Evolutionary conservation across 352 stramenopile species (phyloP), one percentile per base, ranked within the genome.

Genomic region (Phytophthora uliginosa): DNA sequence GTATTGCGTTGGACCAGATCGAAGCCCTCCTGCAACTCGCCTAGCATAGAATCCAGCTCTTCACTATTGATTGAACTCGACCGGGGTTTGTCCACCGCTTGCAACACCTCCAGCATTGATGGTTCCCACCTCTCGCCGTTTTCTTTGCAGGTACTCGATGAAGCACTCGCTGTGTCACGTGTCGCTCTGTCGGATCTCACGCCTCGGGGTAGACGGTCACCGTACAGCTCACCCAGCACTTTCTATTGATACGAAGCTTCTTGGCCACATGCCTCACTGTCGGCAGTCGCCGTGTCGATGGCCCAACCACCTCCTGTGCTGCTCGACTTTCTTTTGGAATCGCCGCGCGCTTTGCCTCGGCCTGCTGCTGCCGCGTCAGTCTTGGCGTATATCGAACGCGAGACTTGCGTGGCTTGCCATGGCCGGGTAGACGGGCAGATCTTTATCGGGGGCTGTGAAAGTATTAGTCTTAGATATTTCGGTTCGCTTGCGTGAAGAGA

Each of bases 191-290:
- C 26, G 26, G 26, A 28, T 3, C 26, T 28, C 26, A 0, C 34
- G 12, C 34, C 3, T 42, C 2, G 34, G 34, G 12, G 26, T 42
- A 58, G 12, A 31, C 28, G 51, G 22, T 59, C 53, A 2, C 53
- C 53, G 36, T 50, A 48, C 28, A 48, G 15, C 18, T 59, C n/a
- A 0, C 18, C 17, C 17, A 59, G 33, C 7, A 33, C 33, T 28
- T 33, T 28, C n/a, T 59, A 2, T n/a, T 59, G 53, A n/a, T 48
- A 59, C 7, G 53, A 18, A 59, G 53, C 3, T 20, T 34, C 53
- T 59, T 59, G 2, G 28, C 31, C 8, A 7, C 53, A 42, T 42
- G 34, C 34, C 12, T 42, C 12, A 3, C 34, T 42, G 34, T 15
- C 8, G 34, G 34, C 6, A 42, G 7, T 15, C 34, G 12, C 15